These are phyloP conservation scores for Aegilops bicornis DNA, from an alignment of 176 grass and related monocot genomes.

Conservation along the genomic window DNA sequence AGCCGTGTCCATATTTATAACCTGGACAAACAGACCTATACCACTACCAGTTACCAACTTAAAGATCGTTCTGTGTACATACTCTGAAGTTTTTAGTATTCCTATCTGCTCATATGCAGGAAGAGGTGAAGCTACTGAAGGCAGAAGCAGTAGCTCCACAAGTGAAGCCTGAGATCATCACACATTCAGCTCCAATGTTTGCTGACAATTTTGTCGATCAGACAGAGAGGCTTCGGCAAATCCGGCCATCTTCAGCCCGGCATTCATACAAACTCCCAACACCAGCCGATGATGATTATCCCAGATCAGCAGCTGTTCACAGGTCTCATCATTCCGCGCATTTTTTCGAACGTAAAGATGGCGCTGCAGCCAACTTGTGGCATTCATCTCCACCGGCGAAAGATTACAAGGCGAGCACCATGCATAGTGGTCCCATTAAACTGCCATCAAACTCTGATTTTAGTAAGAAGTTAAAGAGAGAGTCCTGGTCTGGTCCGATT, in stretches of 20 bases:
- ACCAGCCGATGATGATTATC: constrained; percentile 43
- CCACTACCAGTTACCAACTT: neutral
- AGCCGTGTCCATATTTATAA: neutral
- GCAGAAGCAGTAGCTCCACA: constrained; percentile 26
- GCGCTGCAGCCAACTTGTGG: constrained; percentile 32
- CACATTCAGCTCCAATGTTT: constrained; percentile 69
- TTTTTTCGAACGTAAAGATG: constrained; percentile 46
- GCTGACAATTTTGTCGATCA: constrained; percentile 36
- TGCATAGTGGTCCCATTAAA: constrained; percentile 44
- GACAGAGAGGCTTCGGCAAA: constrained; percentile 55
- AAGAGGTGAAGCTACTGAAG: constrained; percentile 42
- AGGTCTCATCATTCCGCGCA: constrained; percentile 40
- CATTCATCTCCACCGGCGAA: constrained; percentile 45
- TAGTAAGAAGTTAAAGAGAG: constrained; percentile 54
- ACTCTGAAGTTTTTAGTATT: constrained; percentile 13
- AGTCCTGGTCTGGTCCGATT: constrained; percentile 77
- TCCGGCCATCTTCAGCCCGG: constrained; percentile 56
- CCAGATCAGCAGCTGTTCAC: constrained; percentile 8
- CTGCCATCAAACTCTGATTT: constrained; percentile 41
- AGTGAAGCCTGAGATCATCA: constrained; percentile 36
- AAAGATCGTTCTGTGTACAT: neutral
- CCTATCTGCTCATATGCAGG: constrained; percentile 43
- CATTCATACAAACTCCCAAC: constrained; percentile 70
- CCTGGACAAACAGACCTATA: too few relatives aligned
- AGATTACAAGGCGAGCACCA: constrained; percentile 37